phyloP scores from a whole-genome alignment of 2,329 filamentous ascomycete genomes.

The Cercospora nicotianae region DNA sequence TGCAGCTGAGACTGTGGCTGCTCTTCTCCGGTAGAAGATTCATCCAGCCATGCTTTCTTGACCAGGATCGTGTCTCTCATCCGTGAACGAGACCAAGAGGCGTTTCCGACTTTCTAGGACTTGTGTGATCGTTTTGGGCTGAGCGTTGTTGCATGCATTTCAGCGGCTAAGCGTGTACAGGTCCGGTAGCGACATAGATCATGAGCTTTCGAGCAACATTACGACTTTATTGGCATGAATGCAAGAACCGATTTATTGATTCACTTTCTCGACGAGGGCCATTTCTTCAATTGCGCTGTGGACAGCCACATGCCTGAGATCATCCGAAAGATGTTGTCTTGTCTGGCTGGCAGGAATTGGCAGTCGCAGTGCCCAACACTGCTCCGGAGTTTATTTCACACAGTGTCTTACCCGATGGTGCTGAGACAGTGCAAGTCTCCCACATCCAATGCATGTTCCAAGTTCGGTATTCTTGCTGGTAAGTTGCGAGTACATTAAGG shows the following conservation, averaged over 20 bases:
- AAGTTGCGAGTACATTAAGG: neutral
- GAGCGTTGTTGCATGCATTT: neutral
- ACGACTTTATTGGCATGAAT: neutral
- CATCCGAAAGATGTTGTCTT: neutral
- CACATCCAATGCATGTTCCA: neutral
- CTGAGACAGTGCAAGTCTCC: neutral
- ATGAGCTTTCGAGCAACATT: neutral
- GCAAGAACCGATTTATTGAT: neutral
- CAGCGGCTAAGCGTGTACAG: slow-evolving; percentile 4
- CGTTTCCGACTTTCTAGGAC: too few relatives aligned
- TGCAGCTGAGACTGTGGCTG: neutral
- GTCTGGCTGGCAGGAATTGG: neutral
- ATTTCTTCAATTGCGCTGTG: neutral
- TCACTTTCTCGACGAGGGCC: neutral
- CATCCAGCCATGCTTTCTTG: neutral
- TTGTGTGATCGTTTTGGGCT: neutral
- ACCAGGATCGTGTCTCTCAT: neutral
- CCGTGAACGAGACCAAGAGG: too few relatives aligned
- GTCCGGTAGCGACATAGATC: neutral
- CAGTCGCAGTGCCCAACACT: neutral
- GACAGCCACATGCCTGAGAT: neutral
- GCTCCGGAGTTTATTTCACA: neutral
- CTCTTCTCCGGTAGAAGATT: neutral
- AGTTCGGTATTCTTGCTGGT: neutral
- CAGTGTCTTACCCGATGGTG: neutral